These are phyloP conservation scores for Aspergillus cavernicola DNA, from an alignment of 495 filamentous ascomycete genomes.

Conservation along the genomic window DNA sequence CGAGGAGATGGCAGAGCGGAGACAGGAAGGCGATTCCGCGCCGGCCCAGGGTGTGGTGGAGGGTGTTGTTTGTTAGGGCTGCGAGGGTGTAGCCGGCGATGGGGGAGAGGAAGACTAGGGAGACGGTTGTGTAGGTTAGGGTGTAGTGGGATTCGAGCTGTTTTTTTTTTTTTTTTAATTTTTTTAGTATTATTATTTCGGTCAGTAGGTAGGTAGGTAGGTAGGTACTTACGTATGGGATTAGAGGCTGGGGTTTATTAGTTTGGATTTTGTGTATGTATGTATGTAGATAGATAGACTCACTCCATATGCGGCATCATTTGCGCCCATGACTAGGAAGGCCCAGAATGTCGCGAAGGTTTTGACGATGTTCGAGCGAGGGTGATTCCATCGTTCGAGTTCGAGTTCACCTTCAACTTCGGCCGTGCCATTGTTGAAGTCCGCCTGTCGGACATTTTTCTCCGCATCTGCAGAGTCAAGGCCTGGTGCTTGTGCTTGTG, in stretches of 20 bases:
- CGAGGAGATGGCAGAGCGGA: conserved; percentile 60
- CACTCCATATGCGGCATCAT: conserved; percentile 79
- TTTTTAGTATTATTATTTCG: neutral
- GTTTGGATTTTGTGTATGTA: neutral
- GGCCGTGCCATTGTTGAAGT: too few relatives aligned
- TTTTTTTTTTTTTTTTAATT: neutral
- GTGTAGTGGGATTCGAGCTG: conserved; percentile 59
- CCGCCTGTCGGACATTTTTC: too few relatives aligned
- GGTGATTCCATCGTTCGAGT: conserved; percentile 60
- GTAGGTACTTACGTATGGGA: conserved; percentile 45
- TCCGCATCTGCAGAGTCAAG: neutral
- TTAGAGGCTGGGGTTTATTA: conserved; percentile 49
- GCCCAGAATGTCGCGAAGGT: conserved; percentile 63
- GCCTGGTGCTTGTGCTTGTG: too few relatives aligned
- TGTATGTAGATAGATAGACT: conserved; percentile 23
- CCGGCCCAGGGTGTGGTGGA: conserved; percentile 62
- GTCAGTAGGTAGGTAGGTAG: neutral
- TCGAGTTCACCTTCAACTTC: neutral
- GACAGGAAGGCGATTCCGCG: conserved; percentile 68
- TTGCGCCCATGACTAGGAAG: conserved; percentile 77
- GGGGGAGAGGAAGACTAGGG: conserved; percentile 60
- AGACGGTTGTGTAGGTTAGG: conserved; percentile 56
- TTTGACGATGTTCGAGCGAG: conserved; percentile 61
- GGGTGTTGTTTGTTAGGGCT: conserved; percentile 54
- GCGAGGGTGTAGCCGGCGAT: conserved; percentile 55